phyloP scores from a whole-genome alignment of 352 stramenopile species.

The Pythium monospermum region DNA sequence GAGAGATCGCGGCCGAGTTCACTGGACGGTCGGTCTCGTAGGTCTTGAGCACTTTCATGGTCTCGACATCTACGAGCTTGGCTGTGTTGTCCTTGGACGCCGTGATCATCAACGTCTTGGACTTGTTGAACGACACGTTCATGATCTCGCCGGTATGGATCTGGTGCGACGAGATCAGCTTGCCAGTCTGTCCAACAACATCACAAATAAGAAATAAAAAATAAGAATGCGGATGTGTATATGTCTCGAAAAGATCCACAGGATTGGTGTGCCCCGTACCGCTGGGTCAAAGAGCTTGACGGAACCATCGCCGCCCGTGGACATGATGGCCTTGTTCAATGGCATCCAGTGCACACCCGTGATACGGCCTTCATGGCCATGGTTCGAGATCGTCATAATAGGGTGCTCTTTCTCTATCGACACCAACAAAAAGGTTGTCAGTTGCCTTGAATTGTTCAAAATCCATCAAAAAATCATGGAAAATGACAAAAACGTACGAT shows the following conservation, averaged over 20 bases:
- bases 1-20: slow-evolving; percentile 97
- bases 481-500: slow-evolving; percentile 67
- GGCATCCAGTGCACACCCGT: slow-evolving; percentile 84
- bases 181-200: slow-evolving; percentile 34
- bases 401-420: slow-evolving; percentile 48
- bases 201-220: neutral
- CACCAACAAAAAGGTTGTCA: slow-evolving; percentile 7
- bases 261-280: too few species aligned
- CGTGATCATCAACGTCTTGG: slow-evolving; percentile 96
- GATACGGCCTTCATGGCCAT: slow-evolving; percentile 76
- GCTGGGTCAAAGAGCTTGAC: slow-evolving; percentile 76
- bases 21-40: slow-evolving; percentile 98
- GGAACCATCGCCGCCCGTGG: slow-evolving; percentile 72
- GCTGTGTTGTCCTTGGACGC: slow-evolving; percentile 96
- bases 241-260: neutral
- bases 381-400: slow-evolving; percentile 70
- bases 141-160: slow-evolving; percentile 97
- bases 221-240: neutral
- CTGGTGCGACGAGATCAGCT: slow-evolving; percentile 71
- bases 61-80: slow-evolving; percentile 95
- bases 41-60: slow-evolving; percentile 95
- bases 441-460: too few species aligned
- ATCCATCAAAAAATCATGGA: too few species aligned
- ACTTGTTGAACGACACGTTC: slow-evolving; percentile 93
- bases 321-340: slow-evolving; percentile 84